phyloP scores from a whole-genome alignment of 805 yeast species.

The Candida rishiriensis region DNA sequence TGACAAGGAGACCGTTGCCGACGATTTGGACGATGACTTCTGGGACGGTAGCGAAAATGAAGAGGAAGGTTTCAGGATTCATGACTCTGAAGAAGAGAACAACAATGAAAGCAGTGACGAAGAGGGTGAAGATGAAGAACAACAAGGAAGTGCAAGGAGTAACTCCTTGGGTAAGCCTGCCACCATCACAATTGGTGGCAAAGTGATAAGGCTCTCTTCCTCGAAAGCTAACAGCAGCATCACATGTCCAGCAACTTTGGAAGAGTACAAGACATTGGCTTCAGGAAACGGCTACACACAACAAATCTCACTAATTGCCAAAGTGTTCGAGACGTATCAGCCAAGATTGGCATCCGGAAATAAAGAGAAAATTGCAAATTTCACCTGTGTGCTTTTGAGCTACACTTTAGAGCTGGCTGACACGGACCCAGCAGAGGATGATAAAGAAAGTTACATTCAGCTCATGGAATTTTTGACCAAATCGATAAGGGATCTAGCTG shows the following conservation, averaged over 20 bases:
- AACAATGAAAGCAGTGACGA: conserved; percentile 31
- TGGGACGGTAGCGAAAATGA: conserved; percentile 56
- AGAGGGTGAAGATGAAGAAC: conserved; percentile 18
- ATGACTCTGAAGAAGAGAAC: conserved; percentile 37
- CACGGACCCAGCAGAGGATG: conserved; percentile 19
- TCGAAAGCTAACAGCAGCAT: conserved; percentile 12
- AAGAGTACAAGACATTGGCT: conserved; percentile 36
- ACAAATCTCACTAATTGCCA: conserved; percentile 45
- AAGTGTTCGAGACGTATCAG: conserved; percentile 56
- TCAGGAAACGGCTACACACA: conserved; percentile 34
- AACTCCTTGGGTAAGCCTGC: conserved; percentile 7
- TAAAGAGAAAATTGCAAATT: conserved; percentile 62
- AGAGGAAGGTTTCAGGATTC: conserved; percentile 40
- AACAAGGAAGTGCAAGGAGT: conserved; percentile 7
- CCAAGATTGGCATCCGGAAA: conserved; percentile 82
- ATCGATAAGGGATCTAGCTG: conserved; percentile 54
- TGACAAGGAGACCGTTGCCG: conserved; percentile 53
- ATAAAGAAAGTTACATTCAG: conserved; percentile 24
- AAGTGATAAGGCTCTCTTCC: conserved; percentile 22
- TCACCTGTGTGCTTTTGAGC: conserved; percentile 59
- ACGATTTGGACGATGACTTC: conserved; percentile 65
- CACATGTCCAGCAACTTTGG: conserved; percentile 47
- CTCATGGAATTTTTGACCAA: conserved; percentile 36
- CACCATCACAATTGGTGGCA: conserved; percentile 32
- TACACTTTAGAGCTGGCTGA: conserved; percentile 52